Evolutionary conservation across 2,329 filamentous ascomycete species (phyloP).

Genomic region (Nannizziopsis barbatae): DNA sequence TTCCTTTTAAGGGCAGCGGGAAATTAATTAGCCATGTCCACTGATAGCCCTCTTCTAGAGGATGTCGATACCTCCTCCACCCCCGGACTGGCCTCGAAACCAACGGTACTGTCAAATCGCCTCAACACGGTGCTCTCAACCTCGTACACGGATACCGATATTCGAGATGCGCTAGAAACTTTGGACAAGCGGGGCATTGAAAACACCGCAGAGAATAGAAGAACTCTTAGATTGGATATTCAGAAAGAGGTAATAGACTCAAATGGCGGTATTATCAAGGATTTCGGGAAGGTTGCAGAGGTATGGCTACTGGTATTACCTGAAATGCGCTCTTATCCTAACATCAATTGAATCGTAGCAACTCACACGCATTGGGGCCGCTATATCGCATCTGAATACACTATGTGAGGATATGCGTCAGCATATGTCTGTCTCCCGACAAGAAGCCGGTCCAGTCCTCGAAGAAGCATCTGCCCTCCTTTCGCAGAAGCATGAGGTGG

Average conservation of each 20-base stretch:
- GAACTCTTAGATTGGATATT: slow-evolving; percentile 67
- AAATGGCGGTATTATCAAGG: slow-evolving; percentile 77
- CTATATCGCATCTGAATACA: slow-evolving; percentile 65
- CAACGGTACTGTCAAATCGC: slow-evolving; percentile 65
- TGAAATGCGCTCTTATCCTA: background rate
- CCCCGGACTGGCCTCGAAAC: slow-evolving; percentile 13
- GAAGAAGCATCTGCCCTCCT: slow-evolving; percentile 66
- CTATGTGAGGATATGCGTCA: slow-evolving; percentile 70
- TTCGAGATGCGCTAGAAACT: slow-evolving; percentile 69
- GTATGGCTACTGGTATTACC: slow-evolving; percentile 38
- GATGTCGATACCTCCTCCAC: slow-evolving; percentile 4
- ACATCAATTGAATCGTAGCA: slow-evolving; percentile 45
- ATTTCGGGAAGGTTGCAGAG: slow-evolving; percentile 83
- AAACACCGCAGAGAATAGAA: slow-evolving; percentile 67
- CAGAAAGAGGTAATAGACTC: slow-evolving; percentile 88
- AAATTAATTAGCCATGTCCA: slow-evolving; percentile 1
- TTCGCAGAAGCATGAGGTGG: slow-evolving; percentile 58
- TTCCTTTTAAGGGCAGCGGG: background rate
- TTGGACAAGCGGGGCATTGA: slow-evolving; percentile 60
- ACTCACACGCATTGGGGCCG: slow-evolving; percentile 70
- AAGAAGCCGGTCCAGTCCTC: slow-evolving; percentile 61
- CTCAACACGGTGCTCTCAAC: slow-evolving; percentile 77
- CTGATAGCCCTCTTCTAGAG: slow-evolving; percentile 8
- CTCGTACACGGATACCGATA: slow-evolving; percentile 85
- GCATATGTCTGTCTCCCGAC: slow-evolving; percentile 63